phyloP scores from a whole-genome alignment of 1,139 yeast genomes.

The Geotrichum australiense region DNA sequence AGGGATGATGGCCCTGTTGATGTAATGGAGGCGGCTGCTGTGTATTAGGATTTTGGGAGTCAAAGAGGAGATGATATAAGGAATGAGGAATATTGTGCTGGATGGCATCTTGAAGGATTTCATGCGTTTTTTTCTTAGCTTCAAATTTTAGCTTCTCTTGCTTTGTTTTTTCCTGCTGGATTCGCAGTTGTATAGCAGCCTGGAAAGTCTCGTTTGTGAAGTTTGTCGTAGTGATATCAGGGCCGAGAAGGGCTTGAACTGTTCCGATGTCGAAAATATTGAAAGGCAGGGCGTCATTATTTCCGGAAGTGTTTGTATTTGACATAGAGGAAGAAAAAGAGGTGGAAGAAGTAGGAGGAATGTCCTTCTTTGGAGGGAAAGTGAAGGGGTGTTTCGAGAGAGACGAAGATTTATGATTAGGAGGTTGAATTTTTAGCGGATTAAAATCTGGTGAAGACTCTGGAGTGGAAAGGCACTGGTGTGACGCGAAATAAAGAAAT shows the following conservation, averaged over 20 bases:
- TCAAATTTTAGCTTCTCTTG: conserved; percentile 74
- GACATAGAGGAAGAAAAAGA: conserved; percentile 5
- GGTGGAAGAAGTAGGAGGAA: neutral
- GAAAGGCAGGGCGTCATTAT: conserved; percentile 4
- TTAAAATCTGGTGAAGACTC: conserved; percentile 5
- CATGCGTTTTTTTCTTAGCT: conserved; percentile 51
- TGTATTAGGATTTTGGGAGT: conserved; percentile 12
- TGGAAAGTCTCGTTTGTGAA: conserved; percentile 55
- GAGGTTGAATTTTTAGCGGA: conserved; percentile 4
- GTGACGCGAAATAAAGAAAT: too few relatives aligned
- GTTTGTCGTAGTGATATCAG: conserved; percentile 49
- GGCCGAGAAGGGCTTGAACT: conserved; percentile 42
- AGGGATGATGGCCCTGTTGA: conserved; percentile 2
- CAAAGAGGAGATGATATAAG: conserved; percentile 59
- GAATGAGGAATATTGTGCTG: conserved; percentile 59
- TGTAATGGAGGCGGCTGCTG: neutral
- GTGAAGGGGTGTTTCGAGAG: conserved; percentile 3
- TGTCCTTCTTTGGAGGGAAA: conserved; percentile 7
- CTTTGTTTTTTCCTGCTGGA: conserved; percentile 77
- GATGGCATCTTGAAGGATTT: conserved; percentile 55
- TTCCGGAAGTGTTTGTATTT: conserved; percentile 3
- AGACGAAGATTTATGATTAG: neutral
- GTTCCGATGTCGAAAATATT: conserved; percentile 13
- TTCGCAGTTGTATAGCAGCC: conserved; percentile 55
- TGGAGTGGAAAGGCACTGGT: neutral